phyloP scores from a whole-genome alignment of 352 stramenopile species.

The Plasmopara muralis region DNA sequence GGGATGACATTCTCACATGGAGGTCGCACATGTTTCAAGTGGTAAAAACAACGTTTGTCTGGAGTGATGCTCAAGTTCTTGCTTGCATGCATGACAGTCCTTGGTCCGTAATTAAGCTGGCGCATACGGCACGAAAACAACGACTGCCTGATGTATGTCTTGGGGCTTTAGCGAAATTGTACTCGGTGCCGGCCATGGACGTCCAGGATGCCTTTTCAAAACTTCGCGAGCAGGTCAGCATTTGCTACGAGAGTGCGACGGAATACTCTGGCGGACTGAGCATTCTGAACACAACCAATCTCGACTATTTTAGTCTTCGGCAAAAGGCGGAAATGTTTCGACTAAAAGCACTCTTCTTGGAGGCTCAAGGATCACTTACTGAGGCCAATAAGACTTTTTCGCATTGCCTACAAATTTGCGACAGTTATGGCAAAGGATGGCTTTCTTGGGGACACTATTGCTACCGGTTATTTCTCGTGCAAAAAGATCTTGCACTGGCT shows the following conservation, averaged over 20 bases:
- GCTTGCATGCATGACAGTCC: constrained; percentile 89
- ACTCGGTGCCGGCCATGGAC: constrained; percentile 87
- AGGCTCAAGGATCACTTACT: constrained; percentile 62
- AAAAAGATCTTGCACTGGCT: constrained; percentile 67
- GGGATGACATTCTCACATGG: constrained; percentile 92
- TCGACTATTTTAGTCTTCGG: constrained; percentile 88
- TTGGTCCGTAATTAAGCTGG: constrained; percentile 90
- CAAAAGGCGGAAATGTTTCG: constrained; percentile 92
- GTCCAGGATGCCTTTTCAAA: constrained; percentile 91
- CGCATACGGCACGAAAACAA: constrained; percentile 88
- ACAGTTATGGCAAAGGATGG: constrained; percentile 92
- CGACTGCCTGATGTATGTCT: constrained; percentile 83
- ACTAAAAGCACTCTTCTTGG: constrained; percentile 87
- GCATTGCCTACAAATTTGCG: constrained; percentile 87
- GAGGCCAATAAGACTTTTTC: constrained; percentile 90
- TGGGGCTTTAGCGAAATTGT: constrained; percentile 80
- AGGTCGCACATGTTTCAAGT: constrained; percentile 90
- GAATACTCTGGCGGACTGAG: constrained; percentile 84
- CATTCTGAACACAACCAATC: constrained; percentile 91
- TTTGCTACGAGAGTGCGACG: constrained; percentile 86
- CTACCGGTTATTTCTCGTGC: constrained; percentile 75
- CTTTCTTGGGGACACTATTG: constrained; percentile 92
- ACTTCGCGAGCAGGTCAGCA: constrained; percentile 89
- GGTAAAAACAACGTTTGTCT: constrained; percentile 84
- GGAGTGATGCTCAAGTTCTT: constrained; percentile 84